Percentiles rank a stretch among this genome's conserved stretches.
These are phyloP conservation scores for Aphanomyces astaci DNA, from an alignment of 352 stramenopile species.

Conservation along the genomic window DNA sequence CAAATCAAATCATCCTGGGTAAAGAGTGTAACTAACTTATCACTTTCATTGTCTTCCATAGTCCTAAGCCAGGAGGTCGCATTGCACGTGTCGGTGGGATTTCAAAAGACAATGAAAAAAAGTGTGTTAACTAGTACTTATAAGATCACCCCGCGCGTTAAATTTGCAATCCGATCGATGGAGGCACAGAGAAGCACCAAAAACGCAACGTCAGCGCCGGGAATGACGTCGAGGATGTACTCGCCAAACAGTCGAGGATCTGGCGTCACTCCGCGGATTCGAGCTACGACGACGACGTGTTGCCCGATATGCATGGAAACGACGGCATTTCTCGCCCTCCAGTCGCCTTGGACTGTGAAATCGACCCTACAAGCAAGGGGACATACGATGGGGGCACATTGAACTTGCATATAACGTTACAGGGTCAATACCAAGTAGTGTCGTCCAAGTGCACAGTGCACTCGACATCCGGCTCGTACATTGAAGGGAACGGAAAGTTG, in stretches of 20 bases:
- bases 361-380: background rate
- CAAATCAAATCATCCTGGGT: too few species aligned
- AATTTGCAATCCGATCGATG: conserved; percentile 19
- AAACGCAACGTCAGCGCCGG: conserved; percentile 8
- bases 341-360: conserved; percentile 9
- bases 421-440: background rate
- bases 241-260: background rate
- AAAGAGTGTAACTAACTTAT: too few species aligned
- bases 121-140: background rate
- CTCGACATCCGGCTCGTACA: background rate
- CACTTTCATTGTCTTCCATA: too few species aligned
- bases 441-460: background rate
- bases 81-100: too few species aligned
- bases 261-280: background rate
- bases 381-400: too few species aligned
- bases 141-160: conserved; percentile 11
- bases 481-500: background rate
- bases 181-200: conserved; percentile 5
- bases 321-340: conserved; percentile 1
- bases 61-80: too few species aligned
- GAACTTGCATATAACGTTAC: too few species aligned
- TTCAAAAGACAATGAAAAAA: background rate
- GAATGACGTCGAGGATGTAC: conserved; percentile 7
- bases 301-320: background rate
- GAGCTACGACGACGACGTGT: background rate